phyloP scores from a whole-genome alignment of 352 stramenopile species.

The Globisporangium uncinulatum region DNA sequence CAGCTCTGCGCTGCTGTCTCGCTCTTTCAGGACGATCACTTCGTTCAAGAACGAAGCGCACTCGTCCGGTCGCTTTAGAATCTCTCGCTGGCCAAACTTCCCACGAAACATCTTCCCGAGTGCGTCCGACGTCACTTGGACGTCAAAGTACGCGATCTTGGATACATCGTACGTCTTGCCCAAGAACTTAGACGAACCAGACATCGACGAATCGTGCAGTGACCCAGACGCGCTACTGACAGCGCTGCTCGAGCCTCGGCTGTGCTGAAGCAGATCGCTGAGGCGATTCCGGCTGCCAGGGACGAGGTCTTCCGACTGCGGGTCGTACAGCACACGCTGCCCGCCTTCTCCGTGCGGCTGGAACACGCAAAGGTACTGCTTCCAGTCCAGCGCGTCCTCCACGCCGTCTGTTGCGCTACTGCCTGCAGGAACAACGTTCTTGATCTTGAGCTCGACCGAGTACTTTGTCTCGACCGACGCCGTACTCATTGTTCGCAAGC shows the following conservation, averaged over 20 bases:
- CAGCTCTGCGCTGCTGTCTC: slow-evolving; percentile 31
- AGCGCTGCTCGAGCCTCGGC: neutral
- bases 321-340: slow-evolving; percentile 37
- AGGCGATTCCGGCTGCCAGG: slow-evolving; percentile 23
- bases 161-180: slow-evolving; percentile 54
- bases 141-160: slow-evolving; percentile 50
- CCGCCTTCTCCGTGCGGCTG: slow-evolving; percentile 40
- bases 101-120: slow-evolving; percentile 31
- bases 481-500: neutral
- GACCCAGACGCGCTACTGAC: neutral
- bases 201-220: neutral
- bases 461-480: slow-evolving; percentile 31
- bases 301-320: slow-evolving; percentile 39
- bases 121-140: slow-evolving; percentile 29
- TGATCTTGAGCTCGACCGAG: slow-evolving; percentile 41
- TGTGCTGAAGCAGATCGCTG: slow-evolving; percentile 24
- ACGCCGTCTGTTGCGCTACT: neutral
- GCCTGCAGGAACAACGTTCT: slow-evolving; percentile 11
- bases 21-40: slow-evolving; percentile 33
- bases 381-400: slow-evolving; percentile 20
- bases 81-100: slow-evolving; percentile 27
- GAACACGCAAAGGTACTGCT: slow-evolving; percentile 38
- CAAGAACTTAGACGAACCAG: slow-evolving; percentile 24
- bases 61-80: slow-evolving; percentile 23
- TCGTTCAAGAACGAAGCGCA: slow-evolving; percentile 22